A percentile compares a stretch with the other conserved stretches of the same genome.
Conservation (phyloP, 2,329 filamentous ascomycete genomes). For the Penicillium freii region DNA sequence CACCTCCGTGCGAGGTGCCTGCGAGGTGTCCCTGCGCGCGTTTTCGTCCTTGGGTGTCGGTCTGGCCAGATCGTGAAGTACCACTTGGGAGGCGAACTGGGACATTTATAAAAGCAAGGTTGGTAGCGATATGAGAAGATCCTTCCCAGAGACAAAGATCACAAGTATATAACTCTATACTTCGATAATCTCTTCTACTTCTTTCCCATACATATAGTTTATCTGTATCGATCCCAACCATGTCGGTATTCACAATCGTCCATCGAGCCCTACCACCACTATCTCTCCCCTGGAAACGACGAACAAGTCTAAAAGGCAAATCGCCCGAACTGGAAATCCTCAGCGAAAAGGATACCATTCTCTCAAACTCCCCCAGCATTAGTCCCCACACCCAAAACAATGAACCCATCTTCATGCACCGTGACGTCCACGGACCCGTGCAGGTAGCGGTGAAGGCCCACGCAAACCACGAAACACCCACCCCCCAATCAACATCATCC, state of each 20-base stretch:
- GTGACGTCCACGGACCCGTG: constrained; percentile 19
- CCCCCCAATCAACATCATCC: neutral
- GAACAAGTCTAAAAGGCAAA: constrained; percentile 18
- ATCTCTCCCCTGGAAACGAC: constrained; percentile 18
- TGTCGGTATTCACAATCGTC: constrained; percentile 23
- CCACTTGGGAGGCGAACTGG: neutral
- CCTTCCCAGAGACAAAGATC: neutral
- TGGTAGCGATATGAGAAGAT: neutral
- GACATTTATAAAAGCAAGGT: constrained; percentile 8
- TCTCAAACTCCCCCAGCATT: neutral
- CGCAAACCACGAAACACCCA: neutral
- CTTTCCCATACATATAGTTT: neutral
- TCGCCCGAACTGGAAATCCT: constrained; percentile 10
- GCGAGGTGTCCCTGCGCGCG: constrained; percentile 19
- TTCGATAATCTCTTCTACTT: neutral
- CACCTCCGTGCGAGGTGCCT: constrained; percentile 21
- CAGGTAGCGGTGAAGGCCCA: constrained; percentile 27
- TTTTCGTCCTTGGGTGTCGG: constrained; percentile 18
- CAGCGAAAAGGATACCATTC: neutral
- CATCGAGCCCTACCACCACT: constrained; percentile 23
- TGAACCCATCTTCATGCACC: constrained; percentile 11
- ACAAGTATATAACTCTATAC: neutral
- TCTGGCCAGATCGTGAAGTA: constrained; percentile 11
- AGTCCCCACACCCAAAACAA: neutral
- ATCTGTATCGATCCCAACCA: constrained; percentile 1